phyloP scores from a whole-genome alignment of 164 flowering plant species.

The Stephania cephalantha region DNA sequence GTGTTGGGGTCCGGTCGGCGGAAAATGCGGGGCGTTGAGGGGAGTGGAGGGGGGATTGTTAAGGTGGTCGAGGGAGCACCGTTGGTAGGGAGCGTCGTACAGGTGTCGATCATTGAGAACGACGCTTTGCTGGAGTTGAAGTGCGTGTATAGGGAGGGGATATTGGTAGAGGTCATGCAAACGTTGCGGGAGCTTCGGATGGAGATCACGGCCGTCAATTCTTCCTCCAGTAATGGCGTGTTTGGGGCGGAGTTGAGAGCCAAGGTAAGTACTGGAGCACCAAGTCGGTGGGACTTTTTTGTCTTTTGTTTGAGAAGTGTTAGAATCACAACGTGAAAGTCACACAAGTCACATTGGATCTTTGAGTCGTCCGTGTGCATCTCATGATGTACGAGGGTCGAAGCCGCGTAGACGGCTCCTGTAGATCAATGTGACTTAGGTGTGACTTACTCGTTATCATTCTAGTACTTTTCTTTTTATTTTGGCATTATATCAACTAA shows the following conservation, averaged over 20 bases:
- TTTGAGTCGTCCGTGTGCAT: too few relatives aligned
- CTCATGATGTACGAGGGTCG: too few relatives aligned
- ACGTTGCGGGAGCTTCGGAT: conserved; percentile 53
- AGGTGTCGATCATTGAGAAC: conserved; percentile 88
- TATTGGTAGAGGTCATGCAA: conserved; percentile 74
- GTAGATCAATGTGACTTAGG: too few relatives aligned
- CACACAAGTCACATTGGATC: too few relatives aligned
- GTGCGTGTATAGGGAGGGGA: conserved; percentile 63
- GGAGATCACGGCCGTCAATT: conserved; percentile 63
- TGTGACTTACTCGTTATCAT: too few relatives aligned
- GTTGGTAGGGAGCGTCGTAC: conserved; percentile 25
- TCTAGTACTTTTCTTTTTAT: too few relatives aligned
- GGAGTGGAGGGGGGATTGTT: conserved; percentile 30
- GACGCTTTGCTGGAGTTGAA: conserved; percentile 81
- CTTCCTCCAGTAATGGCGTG: conserved; percentile 46
- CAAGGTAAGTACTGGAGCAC: conserved; percentile 43
- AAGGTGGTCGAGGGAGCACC: conserved; percentile 30
- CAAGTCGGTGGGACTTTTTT: not conserved
- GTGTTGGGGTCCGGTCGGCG: conserved; percentile 31
- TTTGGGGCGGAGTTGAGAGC: conserved; percentile 84
- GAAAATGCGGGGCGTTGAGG: conserved; percentile 59
- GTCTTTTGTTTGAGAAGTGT: too few relatives aligned
- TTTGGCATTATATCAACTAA: too few relatives aligned
- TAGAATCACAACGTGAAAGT: too few relatives aligned
- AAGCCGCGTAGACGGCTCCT: too few relatives aligned